Evolutionary conservation across 345 rosid species (phyloP), one percentile per base, ranked within the genome.

Genomic region (Eucalyptus microcorys): DNA sequence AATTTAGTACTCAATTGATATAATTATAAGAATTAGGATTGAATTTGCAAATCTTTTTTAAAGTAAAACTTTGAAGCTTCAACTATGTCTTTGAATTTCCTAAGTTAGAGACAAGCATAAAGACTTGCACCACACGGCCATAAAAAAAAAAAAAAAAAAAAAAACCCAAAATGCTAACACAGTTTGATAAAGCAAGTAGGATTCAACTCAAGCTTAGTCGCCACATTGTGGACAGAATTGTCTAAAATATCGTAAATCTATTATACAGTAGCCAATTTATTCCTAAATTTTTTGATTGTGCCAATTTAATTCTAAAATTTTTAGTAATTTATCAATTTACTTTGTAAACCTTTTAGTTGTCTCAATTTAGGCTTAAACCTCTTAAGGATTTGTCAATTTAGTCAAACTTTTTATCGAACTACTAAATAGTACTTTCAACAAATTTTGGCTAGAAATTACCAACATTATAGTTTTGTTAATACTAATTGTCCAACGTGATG

Each of bases 401-500:
- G 6, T 55, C 30, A 55, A 55, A 55, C 6, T 55, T 55, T 4
- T 55, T 55, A 55, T 9, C 0, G 3, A 55, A 55, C 27, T 24
- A 55, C 6, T 10, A 55, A 10, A 4, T 55, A 55, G 2, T 24
- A 9, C 12, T 4, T 55, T 24, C 1, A 24, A 0, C 27, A 22
- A 55, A 24, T 55, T 55, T 55, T 24, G 14, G 6, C 14, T 55
- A 55, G 30, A 55, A 55, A 55, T 55, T 55, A 26, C 1, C 4
- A 6, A 55, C 6, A 55, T 22, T 1, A 24, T 4, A 55, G 30
- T 55, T 26, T 55, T 22, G 12, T 55, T 55, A 24, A 24, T 10
- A 9, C 13, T 10, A 1, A 55, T 55, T 26, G 30, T 55, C 61
- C 30, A 55, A 55, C 0, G 1, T 24, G 61, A 24, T 0, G 6